These are phyloP conservation scores for Apiotrichum brassicae DNA, from an alignment of 1,284 basidiomycete species.

Conservation along the genomic window DNA sequence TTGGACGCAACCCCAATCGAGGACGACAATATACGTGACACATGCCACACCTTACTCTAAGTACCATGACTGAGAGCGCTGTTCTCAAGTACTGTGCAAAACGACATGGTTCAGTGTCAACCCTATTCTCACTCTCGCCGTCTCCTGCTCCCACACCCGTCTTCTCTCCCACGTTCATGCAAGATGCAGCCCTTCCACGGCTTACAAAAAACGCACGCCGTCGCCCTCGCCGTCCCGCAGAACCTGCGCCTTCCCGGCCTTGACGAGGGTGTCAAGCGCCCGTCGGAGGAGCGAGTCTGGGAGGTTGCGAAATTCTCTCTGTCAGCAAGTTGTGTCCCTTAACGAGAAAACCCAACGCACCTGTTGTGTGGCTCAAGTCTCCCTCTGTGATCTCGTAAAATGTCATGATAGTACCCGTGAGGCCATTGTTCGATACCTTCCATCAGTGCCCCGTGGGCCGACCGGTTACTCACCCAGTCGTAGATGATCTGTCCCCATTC, in stretches of 20 bases:
- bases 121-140: too few relatives aligned
- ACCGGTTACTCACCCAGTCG: slow-evolving; percentile 48
- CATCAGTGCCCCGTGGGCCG: not conserved
- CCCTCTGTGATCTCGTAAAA: slow-evolving; percentile 53
- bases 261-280: slow-evolving; percentile 49
- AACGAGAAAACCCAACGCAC: slow-evolving; percentile 19
- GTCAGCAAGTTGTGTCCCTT: not conserved
- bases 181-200: too few relatives aligned
- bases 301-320: slow-evolving; percentile 49
- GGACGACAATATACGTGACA: too few relatives aligned
- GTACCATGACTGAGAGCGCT: too few relatives aligned
- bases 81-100: too few relatives aligned
- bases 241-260: slow-evolving; percentile 51
- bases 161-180: too few relatives aligned
- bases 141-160: too few relatives aligned
- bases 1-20: too few relatives aligned
- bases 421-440: slow-evolving; percentile 50
- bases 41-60: too few relatives aligned
- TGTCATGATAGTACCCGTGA: slow-evolving; percentile 52
- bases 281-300: slow-evolving; percentile 46
- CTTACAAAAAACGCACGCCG: slow-evolving; percentile 51
- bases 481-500: slow-evolving; percentile 53
- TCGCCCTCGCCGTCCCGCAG: slow-evolving; percentile 48
- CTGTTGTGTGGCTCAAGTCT: slow-evolving; percentile 46
- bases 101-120: too few relatives aligned